Evolutionary conservation across 164 flowering plant genomes (phyloP), one percentile per base, ranked within the genome.

Genomic region (Piper betle): DNA sequence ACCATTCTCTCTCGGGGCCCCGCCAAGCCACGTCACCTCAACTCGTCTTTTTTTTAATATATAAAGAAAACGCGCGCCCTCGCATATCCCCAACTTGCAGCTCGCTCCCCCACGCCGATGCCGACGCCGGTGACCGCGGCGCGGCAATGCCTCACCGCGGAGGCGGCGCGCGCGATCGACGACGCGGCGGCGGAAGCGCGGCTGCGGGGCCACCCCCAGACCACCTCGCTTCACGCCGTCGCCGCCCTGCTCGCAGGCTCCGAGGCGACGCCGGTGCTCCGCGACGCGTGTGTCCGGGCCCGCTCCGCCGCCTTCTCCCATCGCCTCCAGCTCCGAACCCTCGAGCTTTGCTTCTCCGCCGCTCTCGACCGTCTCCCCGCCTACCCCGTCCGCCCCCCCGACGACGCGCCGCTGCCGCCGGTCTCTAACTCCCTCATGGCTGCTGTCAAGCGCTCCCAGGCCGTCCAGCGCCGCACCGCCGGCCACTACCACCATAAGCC

Each of bases 351-450:
- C 62, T 82, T 85, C 64, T 69, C 82, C 11, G 88, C 84, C 11
- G 80, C 97, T 4, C 86, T 90, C 43, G 97, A 90, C 56, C 81
- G 95, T 3, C 5, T 84, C 87, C 42, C 95, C 85, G 52, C 81
- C 92, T 3, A 46, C 83, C 33, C 83, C 85, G 16, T 53, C 42
- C 53, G 11, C 1, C 76, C 69, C n/a, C 19, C 43, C 43, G 4
- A 41, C 6, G 43, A 41, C 43, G 6, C 9, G 43, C 43, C 43
- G 18, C 96, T 91, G 11, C 93, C 93, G 3, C 93, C 93, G 3
- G 64, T 90, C 0, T 87, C 97, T 37, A 90, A 90, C 64, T 85
- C 97, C 0, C 79, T 90, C 41, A 85, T 87, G 97, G 97, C 97
- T 7, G 97, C 97, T 18, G 82, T 91, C 53, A 83, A 82, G 58